Evolutionary conservation across 176 grass and related monocot genomes (phyloP).

Genomic region (Dendrocalamus sinicus): DNA sequence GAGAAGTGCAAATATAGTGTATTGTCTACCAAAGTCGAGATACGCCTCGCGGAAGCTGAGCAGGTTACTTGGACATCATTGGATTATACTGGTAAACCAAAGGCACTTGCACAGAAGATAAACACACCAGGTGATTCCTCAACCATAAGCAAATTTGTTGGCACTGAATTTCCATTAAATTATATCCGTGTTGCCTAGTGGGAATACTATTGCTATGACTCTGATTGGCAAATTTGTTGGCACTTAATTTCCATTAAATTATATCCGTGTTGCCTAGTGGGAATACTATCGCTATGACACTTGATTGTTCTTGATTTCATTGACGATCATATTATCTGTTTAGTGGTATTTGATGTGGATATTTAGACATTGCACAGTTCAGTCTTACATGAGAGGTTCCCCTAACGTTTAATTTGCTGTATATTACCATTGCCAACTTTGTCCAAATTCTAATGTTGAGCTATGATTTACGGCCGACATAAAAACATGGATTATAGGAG

Average conservation of each 20-base stretch:
- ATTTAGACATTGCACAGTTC: background rate
- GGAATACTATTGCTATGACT: background rate
- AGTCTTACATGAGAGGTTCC: background rate
- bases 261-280: background rate
- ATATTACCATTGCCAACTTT: background rate
- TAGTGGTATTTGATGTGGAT: background rate
- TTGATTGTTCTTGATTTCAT: background rate
- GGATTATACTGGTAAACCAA: slow-evolving; percentile 59
- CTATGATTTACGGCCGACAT: background rate
- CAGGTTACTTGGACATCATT: slow-evolving; percentile 69
- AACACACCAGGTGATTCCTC: slow-evolving; percentile 49
- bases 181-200: background rate
- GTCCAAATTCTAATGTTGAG: background rate
- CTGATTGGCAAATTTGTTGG: background rate
- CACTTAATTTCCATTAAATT: background rate
- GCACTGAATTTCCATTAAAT: background rate
- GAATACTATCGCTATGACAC: background rate
- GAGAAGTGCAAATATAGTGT: slow-evolving; percentile 77
- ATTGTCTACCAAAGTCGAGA: slow-evolving; percentile 74
- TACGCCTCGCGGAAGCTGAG: slow-evolving; percentile 74
- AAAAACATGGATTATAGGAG: background rate
- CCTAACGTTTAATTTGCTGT: background rate
- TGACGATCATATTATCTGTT: background rate
- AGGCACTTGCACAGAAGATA: slow-evolving; percentile 59
- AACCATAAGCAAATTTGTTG: background rate